Conservation (phyloP, 441 rosid genomes). For the Sinapis alba region DNA sequence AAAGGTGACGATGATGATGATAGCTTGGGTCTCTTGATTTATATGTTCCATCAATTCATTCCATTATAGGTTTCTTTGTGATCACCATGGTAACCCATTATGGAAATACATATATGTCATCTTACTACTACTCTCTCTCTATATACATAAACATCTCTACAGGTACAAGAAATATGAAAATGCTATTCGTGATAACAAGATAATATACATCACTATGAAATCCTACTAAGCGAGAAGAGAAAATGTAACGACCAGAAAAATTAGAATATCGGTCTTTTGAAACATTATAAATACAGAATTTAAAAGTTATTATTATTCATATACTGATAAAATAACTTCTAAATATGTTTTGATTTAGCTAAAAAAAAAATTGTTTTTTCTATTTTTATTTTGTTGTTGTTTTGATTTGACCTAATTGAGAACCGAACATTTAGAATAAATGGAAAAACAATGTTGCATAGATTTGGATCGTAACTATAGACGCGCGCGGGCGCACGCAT, state of each 20-base stretch:
- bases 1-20: not conserved
- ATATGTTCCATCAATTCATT: constrained; percentile 25
- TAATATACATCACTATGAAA: not conserved
- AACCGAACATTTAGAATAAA: not conserved
- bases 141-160: not conserved
- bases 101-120: not conserved
- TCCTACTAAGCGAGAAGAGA: not conserved
- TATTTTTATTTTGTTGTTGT: not conserved
- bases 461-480: constrained; percentile 15
- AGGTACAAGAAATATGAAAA: not conserved
- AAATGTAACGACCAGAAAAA: not conserved
- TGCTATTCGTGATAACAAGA: no score
- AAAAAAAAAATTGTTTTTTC: not conserved
- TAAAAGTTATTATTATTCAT: not conserved
- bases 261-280: not conserved
- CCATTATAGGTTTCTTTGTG: constrained; percentile 27
- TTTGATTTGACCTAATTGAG: not conserved
- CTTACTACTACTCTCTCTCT: not conserved
- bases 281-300: not conserved
- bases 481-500: constrained; percentile 21
- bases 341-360: not conserved
- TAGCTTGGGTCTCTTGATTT: constrained; percentile 22
- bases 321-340: not conserved
- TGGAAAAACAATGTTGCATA: constrained; percentile 2
- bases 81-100: constrained; percentile 18